phyloP scores from a whole-genome alignment of 1,284 basidiomycete species.

The Cystobasidium sp. region DNA sequence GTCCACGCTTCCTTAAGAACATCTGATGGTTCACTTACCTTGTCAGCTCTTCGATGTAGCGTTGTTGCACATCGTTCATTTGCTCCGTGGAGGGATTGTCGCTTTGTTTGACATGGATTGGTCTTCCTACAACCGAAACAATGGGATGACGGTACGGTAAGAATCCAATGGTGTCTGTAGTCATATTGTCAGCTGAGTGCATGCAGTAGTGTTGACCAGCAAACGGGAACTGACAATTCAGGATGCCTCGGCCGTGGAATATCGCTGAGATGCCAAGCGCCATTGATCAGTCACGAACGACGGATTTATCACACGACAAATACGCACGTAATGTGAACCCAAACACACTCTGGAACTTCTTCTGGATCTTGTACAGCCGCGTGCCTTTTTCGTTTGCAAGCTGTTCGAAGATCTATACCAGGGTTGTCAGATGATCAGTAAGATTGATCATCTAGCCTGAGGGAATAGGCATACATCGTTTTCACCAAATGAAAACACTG shows the following conservation, averaged over 20 bases:
- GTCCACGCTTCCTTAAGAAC: neutral
- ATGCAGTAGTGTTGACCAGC: neutral
- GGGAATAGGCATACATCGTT: conserved; percentile 74
- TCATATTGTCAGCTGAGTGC: neutral
- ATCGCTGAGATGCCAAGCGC: conserved; percentile 45
- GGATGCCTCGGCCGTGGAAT: conserved; percentile 60
- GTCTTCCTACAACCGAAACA: conserved; percentile 88
- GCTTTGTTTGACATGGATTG: conserved; percentile 77
- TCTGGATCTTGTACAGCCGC: conserved; percentile 81
- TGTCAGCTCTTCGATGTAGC: conserved; percentile 90
- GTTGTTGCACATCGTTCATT: conserved; percentile 75
- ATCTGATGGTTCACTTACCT: conserved; percentile 62
- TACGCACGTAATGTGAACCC: conserved; percentile 86
- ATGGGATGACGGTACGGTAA: conserved; percentile 95
- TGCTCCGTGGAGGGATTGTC: conserved; percentile 81
- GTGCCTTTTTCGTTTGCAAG: conserved; percentile 93
- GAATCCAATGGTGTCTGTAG: conserved; percentile 78
- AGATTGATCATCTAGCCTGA: neutral
- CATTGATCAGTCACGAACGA: neutral
- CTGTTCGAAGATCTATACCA: conserved; percentile 83
- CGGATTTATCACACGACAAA: conserved; percentile 15
- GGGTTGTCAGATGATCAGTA: neutral
- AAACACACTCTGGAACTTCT: conserved; percentile 85
- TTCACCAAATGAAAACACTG: conserved; percentile 96
- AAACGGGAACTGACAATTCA: conserved; percentile 72